Evolutionary conservation across 345 rosid species (phyloP).

Genomic region (Bruguiera sexangula): DNA sequence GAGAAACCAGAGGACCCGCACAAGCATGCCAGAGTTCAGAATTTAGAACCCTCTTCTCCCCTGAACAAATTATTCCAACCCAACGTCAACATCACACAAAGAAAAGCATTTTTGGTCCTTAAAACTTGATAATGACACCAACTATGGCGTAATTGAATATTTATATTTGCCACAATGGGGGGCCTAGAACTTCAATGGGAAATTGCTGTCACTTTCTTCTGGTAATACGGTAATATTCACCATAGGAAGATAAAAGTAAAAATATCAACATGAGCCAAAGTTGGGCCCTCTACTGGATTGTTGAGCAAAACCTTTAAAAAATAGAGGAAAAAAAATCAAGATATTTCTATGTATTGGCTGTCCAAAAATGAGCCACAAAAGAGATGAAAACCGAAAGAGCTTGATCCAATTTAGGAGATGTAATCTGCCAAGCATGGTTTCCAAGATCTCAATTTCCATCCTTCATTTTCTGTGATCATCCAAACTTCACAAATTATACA

Average conservation of each 20-base stretch:
- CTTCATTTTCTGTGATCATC: not conserved
- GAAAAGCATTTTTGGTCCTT: not conserved
- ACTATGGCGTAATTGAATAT: too few relatives aligned
- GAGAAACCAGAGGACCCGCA: constrained; percentile 98
- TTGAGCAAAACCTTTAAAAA: not conserved
- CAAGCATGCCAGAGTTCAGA: constrained; percentile 99
- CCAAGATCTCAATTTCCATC: constrained; percentile 10
- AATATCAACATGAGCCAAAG: not conserved
- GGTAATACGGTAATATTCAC: too few relatives aligned
- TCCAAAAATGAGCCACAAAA: not conserved
- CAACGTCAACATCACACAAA: constrained; percentile 1
- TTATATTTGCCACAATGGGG: too few relatives aligned
- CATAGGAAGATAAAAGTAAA: not conserved
- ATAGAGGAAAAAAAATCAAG: not conserved
- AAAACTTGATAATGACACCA: not conserved
- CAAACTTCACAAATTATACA: not conserved
- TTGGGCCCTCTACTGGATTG: not conserved
- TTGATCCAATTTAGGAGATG: not conserved
- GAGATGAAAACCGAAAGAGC: not conserved
- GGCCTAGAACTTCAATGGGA: too few relatives aligned
- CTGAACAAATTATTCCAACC: constrained; percentile 40
- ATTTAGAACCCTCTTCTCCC: constrained; percentile 83
- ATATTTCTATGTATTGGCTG: not conserved
- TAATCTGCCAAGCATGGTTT: not conserved
- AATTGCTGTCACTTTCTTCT: too few relatives aligned